Evolutionary conservation across 192 early-diverging fungal genomes (phyloP).

Genomic region (Coemansia sp.): DNA sequence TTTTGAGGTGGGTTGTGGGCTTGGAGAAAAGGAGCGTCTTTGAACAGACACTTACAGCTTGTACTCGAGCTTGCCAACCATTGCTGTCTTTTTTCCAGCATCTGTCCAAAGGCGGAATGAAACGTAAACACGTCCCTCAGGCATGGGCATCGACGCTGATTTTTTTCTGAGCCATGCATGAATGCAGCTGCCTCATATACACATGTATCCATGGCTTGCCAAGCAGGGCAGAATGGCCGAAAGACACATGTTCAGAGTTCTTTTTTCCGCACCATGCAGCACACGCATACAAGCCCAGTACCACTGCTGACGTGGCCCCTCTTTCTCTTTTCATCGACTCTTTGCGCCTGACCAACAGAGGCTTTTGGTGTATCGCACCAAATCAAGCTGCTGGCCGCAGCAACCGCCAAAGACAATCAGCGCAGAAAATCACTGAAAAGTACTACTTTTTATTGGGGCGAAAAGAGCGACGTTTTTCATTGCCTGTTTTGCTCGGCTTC

Average conservation of each 20-base stretch:
- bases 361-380: not conserved
- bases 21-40: too few species aligned
- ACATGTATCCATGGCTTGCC: not conserved
- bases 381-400: constrained; percentile 7
- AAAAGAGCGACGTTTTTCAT: not conserved
- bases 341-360: not conserved
- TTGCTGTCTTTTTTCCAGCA: not conserved
- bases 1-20: too few species aligned
- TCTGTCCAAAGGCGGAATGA: not conserved
- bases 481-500: not conserved
- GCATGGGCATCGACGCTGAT: not conserved
- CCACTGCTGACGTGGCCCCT: constrained; percentile 4
- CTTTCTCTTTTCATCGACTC: not conserved
- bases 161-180: not conserved
- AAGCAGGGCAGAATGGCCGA: not conserved
- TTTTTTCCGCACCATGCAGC: not conserved
- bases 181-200: not conserved
- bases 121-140: not conserved
- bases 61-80: too few species aligned
- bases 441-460: too few species aligned
- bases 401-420: not conserved
- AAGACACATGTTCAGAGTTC: not conserved
- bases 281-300: not conserved
- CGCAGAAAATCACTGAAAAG: not conserved
- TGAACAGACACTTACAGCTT: too few species aligned